A percentile compares a stretch with the other conserved stretches of the same genome.
Evolutionary conservation across 768 basidiomycete species (phyloP).

Genomic region (Termitomyces sp.): DNA sequence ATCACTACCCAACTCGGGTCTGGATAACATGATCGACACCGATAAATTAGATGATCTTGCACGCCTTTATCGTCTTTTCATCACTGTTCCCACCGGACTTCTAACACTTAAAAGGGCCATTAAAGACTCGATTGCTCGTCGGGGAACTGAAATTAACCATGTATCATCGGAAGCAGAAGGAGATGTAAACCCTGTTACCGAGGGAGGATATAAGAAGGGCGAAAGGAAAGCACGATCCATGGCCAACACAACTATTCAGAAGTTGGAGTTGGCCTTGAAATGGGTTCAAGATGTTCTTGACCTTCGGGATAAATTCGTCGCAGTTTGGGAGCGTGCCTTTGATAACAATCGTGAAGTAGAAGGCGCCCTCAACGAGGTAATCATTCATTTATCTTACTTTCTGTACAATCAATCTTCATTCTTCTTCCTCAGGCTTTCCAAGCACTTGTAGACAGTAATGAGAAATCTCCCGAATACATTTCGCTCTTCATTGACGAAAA

Average conservation of each 20-base stretch:
- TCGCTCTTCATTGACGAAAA: constrained; percentile 97
- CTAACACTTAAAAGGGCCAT: constrained; percentile 60
- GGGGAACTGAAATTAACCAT: constrained; percentile 82
- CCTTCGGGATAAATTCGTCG: constrained; percentile 90
- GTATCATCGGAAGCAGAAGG: constrained; percentile 40
- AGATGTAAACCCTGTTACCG: constrained; percentile 30
- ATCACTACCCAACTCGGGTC: constrained; percentile 76
- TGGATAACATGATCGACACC: constrained; percentile 83
- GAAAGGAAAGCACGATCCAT: constrained; percentile 43
- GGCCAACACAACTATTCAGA: constrained; percentile 38
- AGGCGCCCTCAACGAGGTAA: constrained; percentile 80
- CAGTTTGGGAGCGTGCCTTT: constrained; percentile 69
- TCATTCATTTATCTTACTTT: not conserved
- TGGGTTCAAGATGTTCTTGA: constrained; percentile 94
- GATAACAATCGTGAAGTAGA: constrained; percentile 72
- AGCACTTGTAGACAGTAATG: constrained; percentile 85
- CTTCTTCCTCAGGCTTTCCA: constrained; percentile 71
- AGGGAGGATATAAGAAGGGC: constrained; percentile 42
- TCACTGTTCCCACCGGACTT: constrained; percentile 63
- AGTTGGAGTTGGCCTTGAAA: constrained; percentile 64
- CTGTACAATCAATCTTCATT: not conserved
- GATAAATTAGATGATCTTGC: constrained; percentile 74
- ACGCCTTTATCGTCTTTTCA: constrained; percentile 76
- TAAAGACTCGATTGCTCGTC: constrained; percentile 63
- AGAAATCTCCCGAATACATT: constrained; percentile 88